These are phyloP conservation scores for Wickerhamiella lipophila DNA, from an alignment of 805 yeast species.

Conservation along the genomic window DNA sequence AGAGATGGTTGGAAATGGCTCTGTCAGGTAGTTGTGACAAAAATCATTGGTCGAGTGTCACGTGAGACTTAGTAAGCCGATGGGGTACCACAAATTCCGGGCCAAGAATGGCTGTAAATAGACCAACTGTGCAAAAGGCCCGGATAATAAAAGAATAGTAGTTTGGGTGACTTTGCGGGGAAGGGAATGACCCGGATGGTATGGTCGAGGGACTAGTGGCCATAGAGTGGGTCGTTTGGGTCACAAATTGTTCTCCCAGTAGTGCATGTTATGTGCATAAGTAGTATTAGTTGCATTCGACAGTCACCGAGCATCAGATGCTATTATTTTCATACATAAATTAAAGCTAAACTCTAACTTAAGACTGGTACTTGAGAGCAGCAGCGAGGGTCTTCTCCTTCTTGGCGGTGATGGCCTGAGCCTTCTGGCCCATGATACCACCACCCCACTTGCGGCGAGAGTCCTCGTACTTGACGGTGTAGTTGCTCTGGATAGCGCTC, in stretches of 20 bases:
- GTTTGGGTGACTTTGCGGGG: no score
- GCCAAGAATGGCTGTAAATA: no score
- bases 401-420: constrained; percentile 74
- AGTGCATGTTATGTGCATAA: no score
- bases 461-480: constrained; percentile 87
- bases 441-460: constrained; percentile 99
- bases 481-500: constrained; percentile 88
- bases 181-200: no score
- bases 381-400: constrained; percentile 44
- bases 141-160: no score
- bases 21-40: constrained; percentile 8
- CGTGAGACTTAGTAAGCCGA: background rate
- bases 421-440: constrained; percentile 94
- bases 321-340: constrained; percentile 7
- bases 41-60: constrained; percentile 9
- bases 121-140: no score
- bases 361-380: constrained; percentile 24
- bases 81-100: no score
- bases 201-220: no score
- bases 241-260: no score
- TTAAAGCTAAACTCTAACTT: background rate
- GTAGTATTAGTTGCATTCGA: no score
- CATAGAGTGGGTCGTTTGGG: no score
- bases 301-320: no score
- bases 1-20: background rate